Conservation (phyloP, 345 rosid species). For the Jatropha curcas region DNA sequence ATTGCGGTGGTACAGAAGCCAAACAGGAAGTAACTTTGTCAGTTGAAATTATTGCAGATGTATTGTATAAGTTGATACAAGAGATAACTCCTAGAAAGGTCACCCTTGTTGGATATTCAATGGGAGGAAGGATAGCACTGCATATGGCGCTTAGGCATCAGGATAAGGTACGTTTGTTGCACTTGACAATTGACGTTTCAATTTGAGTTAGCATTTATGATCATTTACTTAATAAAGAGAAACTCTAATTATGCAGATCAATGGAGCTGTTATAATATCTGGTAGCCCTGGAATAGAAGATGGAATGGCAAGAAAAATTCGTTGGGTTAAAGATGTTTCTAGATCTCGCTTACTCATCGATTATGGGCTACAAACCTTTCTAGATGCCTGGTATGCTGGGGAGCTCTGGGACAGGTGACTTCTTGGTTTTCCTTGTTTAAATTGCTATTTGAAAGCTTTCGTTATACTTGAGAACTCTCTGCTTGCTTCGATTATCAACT, state of each 20-base stretch:
- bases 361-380: conserved; percentile 61
- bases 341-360: conserved; percentile 51
- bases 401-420: conserved; percentile 78
- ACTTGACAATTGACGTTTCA: conserved; percentile 8
- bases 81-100: conserved; percentile 55
- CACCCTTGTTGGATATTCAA: conserved; percentile 79
- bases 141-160: conserved; percentile 67
- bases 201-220: not conserved
- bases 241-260: conserved; percentile 40
- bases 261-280: conserved; percentile 75
- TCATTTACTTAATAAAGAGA: conserved; percentile 13
- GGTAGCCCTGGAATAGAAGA: conserved; percentile 84
- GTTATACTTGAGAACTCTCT: not conserved
- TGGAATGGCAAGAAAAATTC: conserved; percentile 54
- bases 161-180: conserved; percentile 47
- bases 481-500: conserved; percentile 14
- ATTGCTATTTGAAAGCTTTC: not conserved
- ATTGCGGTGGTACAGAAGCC: conserved; percentile 26
- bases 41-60: conserved; percentile 50
- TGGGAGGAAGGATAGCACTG: conserved; percentile 93
- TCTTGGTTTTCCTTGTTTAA: conserved; percentile 4
- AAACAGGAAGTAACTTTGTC: conserved; percentile 43
- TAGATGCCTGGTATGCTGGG: conserved; percentile 73
- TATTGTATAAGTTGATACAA: conserved; percentile 47
- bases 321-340: conserved; percentile 71